Conservation (phyloP, 192 early-diverging fungal genomes). For the Coemansia sp. region DNA sequence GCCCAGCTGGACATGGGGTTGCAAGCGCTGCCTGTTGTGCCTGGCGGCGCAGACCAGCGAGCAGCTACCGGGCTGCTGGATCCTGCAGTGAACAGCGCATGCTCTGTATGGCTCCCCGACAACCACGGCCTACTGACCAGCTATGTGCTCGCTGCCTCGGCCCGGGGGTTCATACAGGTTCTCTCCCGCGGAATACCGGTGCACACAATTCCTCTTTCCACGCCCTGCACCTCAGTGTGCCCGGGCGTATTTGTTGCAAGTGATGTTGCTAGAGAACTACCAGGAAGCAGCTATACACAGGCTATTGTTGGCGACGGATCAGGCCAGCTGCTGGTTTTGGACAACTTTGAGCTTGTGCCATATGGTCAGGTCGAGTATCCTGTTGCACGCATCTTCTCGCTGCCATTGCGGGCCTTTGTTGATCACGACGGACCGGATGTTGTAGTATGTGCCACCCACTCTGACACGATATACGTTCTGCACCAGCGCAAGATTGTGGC, state of each 20-base stretch:
- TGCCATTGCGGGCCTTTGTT: slow-evolving; percentile 23
- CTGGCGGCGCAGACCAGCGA: not conserved
- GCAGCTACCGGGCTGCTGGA: not conserved
- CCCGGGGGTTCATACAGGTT: slow-evolving; percentile 19
- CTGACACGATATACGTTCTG: slow-evolving; percentile 37
- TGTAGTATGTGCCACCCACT: slow-evolving; percentile 41
- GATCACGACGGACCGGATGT: slow-evolving; percentile 22
- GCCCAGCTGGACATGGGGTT: slow-evolving; percentile 15
- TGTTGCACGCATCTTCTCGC: slow-evolving; percentile 18
- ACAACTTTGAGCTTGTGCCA: slow-evolving; percentile 30
- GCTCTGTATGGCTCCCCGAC: slow-evolving; percentile 32
- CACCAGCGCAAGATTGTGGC: slow-evolving; percentile 21
- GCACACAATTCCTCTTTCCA: slow-evolving; percentile 18
- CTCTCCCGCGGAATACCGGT: slow-evolving; percentile 30
- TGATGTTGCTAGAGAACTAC: not conserved
- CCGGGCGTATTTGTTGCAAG: slow-evolving; percentile 25
- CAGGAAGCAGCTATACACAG: slow-evolving; percentile 9
- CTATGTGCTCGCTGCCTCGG: slow-evolving; percentile 39
- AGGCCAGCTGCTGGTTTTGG: slow-evolving; percentile 29
- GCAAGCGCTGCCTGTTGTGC: not conserved
- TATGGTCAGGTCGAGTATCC: slow-evolving; percentile 40
- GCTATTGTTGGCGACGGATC: slow-evolving; percentile 40
- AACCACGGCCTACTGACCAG: slow-evolving; percentile 33
- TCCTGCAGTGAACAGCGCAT: slow-evolving; percentile 21
- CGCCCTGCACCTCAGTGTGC: slow-evolving; percentile 24